Evolutionary conservation across 805 yeast genomes (phyloP), one percentile per base, ranked within the genome.

Genomic region (Kazachstania africana): DNA sequence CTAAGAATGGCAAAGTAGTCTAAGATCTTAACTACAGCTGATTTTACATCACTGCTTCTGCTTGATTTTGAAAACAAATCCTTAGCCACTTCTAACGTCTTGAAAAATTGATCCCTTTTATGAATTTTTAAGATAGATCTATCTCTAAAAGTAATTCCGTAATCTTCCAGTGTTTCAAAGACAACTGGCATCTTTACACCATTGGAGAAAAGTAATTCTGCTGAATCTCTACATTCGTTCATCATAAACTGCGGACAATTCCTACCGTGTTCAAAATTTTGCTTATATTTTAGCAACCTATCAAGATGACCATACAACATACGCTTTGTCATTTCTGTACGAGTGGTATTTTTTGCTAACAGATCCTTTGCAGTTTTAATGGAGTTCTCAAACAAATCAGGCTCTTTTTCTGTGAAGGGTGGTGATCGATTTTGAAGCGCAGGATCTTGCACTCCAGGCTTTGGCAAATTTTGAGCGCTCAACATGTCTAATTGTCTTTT

Each of bases 171-270:
- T 5, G 42, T 35, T 26, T 48, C 52, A 30, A 37, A 47, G 1
- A 50, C 53, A 10, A 39, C 20, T 1, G 55, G 55, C 52, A 50
- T 50, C 27, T 48, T 50, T 2, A 50, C 50, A 20, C 53, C 53
- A 36, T 48, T 48, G 6, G 35, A 27, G 24, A 44, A 50, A 13
- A 50, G 36, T 12, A 35, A 25, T 26, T 48, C 51, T 3, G 47
- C 48, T 12, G 51, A 38, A 19, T 50, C 53, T 31, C 43, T 40
- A 27, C 37, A 31, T 6, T 29, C 13, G 12, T 36, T 33, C 27
- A 41, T 36, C 26, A 32, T 18, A 13, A 33, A 22, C 8, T 32
- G 12, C 8, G 43, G 29, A 12, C 33, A 36, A 6, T 28, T 28
- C 4, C 26, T 28, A 4, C 45, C 48, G 12, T n/a, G 25, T 32